Base-by-base conservation (phyloP, 169 alveolate genomes). In the Eimeria brunetti region DNA sequence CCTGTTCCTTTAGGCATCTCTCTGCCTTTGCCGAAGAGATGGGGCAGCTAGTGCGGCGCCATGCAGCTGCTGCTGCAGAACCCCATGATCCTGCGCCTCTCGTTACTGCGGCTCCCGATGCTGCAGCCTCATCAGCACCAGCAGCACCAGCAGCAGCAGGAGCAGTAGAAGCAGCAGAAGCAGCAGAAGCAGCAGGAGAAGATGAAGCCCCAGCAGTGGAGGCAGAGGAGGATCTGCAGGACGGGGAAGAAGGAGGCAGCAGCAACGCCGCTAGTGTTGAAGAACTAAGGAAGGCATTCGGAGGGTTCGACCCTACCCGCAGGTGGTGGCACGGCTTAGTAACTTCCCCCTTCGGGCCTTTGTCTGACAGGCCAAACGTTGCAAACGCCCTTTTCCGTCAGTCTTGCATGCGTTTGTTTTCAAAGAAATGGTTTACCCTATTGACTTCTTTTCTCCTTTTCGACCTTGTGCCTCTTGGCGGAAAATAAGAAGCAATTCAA, bases 241-340 rank as follows among this genome's bases (percentile, higher is more conserved):
- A 1, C 30, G 86, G 14, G 86, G 64, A 41, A 2, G 64, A 78
- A 51, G 22, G 22, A 18, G 88, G 7, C 8, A 24, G 88, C 53
- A 49, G 33, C 71, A 53, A 46, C 75, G 51, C 49, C 24, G 51
- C 73, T 18, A 51, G 73, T 5, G 33, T 7, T 20, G 89, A 81
- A 3, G 89, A 81, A 30, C 51, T 81, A 11, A 22, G 41, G 44
- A 53, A 18, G 9, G 71, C 71, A 1, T 20, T 81, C 1, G 89
- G 89, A 20, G 44, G 51, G 2, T 81, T 0, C 30, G 89, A 51
- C 14, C 67, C 67, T 0, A 51, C 24, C 14, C 9, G 49, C 4
- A 85, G 38, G 62, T 85, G 92, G 92, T 85, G 92, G 92, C 92
- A 85, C 16, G 58, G 62, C 33, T 12, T 62, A 0, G 53, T 85